phyloP scores from a whole-genome alignment of 108 stramenopile genomes.

The Halocafeteria seosinensis region DNA sequence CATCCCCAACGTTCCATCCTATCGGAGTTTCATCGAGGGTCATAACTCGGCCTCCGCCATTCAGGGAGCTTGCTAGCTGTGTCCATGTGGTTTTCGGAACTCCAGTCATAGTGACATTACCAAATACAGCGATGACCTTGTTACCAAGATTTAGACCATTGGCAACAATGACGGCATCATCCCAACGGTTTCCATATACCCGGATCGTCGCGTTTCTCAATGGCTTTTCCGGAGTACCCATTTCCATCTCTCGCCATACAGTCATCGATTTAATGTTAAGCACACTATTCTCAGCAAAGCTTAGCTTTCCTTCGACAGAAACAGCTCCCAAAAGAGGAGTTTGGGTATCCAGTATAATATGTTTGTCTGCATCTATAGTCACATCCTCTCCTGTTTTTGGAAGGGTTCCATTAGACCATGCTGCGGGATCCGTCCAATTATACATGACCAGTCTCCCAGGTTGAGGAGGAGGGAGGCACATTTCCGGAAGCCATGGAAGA shows the following conservation, averaged over 20 bases:
- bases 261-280: not conserved
- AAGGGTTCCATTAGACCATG: no score
- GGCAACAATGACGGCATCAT: not conserved
- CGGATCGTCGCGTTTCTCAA: not conserved
- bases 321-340: no score
- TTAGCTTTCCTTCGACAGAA: no score
- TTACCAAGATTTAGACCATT: not conserved
- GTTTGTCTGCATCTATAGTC: no score
- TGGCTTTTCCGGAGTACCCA: not conserved
- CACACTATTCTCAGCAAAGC: no score
- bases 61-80: not conserved
- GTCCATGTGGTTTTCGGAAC: not conserved
- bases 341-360: no score
- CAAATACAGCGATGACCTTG: constrained; percentile 13
- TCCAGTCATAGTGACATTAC: constrained; percentile 1
- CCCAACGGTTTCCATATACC: not conserved
- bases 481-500: no score
- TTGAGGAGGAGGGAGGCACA: no score
- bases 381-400: no score
- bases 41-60: not conserved
- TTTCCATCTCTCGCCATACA: no score
- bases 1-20: constrained; percentile 11
- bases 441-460: no score
- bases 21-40: not conserved
- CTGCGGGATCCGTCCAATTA: no score